Base-by-base conservation (phyloP, 2,329 filamentous ascomycete species). In the Aureobasidium sp. region DNA sequence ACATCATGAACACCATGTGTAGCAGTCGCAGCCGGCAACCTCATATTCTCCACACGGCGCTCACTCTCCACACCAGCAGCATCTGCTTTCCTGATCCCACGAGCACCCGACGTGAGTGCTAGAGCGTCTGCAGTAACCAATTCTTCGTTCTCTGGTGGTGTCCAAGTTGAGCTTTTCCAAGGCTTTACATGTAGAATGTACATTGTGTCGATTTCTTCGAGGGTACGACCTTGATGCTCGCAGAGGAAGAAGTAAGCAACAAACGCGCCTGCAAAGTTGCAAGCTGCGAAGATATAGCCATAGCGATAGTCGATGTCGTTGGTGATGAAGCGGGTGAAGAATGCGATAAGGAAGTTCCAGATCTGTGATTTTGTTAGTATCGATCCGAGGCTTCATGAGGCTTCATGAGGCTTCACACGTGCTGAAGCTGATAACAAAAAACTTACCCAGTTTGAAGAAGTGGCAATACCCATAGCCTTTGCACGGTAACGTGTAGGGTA, bases 401-500 rank as follows among this genome's bases (percentile, higher is more conserved):
- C 25, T 53, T 3, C 31, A 25, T 10, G n/a, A 36, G 33, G 33
- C 33, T 36, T 36, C 33, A 36, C 7, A 36, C n/a, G n/a, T n/a
- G n/a, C n/a, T n/a, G n/a, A n/a, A n/a, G n/a, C n/a, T 36, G 33
- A 40, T 40, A 9, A 16, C n/a, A 16, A 40, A 27, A 10, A 7
- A 29, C 45, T 48, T 48, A 48, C 45, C 89, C 89, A 91, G 77
- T 91, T 91, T 70, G 84, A 85, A 0, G 87, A 84, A 0, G 88
- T 91, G 0, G 87, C 84, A 2, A 90, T 75, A 2, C 87, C 87
- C 83, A 90, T 90, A 16, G 69, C 70, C 58, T 74, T 36, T 83
- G 86, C 73, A 13, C 73, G 48, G 72, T 90, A 90, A 18, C 88
- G 82, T 15, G 86, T 87, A 0, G 86, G 89, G 75, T 90, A 93